Conservation (phyloP, 306 rosid genomes). For the Abrus precatorius region DNA sequence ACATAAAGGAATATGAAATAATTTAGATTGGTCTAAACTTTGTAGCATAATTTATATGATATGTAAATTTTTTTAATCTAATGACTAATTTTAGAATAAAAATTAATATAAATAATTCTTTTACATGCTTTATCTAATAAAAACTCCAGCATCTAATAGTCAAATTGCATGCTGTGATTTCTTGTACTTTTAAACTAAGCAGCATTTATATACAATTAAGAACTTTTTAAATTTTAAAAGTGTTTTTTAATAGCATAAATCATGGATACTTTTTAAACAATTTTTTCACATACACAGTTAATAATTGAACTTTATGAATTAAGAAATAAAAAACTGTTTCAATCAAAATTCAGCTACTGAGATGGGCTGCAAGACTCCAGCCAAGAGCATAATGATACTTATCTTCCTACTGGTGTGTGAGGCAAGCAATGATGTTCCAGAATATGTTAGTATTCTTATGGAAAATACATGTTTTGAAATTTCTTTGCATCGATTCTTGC, state of each 20-base stretch:
- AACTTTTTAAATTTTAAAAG: not conserved
- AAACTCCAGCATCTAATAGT: not conserved
- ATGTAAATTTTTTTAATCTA: no score
- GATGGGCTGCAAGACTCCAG: no score
- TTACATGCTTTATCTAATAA: not conserved
- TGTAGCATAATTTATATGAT: no score
- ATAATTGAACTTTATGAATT: no score
- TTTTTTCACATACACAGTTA: no score
- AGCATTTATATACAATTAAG: not conserved
- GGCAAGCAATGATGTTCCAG: not conserved
- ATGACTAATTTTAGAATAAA: not conserved
- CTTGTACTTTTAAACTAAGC: not conserved
- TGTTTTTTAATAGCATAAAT: not conserved
- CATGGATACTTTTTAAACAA: no score
- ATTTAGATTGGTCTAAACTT: no score
- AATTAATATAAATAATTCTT: not conserved
- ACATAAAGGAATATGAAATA: no score
- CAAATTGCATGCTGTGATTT: not conserved
- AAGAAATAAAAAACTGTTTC: no score
- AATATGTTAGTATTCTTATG: not conserved
- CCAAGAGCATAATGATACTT: no score
- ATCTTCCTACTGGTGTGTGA: no score
- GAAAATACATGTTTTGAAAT: not conserved
- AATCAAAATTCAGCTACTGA: no score
- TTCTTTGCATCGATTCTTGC: not conserved